These are phyloP conservation scores for Tetragonia tetragonoides DNA, from an alignment of 148 eudicot species.

Conservation along the genomic window DNA sequence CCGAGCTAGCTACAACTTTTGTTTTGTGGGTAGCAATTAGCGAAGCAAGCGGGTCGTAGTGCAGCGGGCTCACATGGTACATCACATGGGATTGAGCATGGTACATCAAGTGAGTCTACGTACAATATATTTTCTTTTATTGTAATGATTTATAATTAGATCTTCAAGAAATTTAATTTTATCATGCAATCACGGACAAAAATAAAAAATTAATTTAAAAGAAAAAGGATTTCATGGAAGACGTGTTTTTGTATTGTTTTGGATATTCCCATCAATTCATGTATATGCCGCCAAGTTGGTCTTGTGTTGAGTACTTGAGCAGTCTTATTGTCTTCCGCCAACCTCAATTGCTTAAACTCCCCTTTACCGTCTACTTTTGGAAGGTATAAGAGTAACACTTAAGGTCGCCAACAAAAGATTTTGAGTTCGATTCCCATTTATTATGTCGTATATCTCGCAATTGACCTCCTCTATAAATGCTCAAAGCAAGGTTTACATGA, in stretches of 20 bases:
- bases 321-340: too few species aligned
- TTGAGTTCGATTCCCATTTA: too few species aligned
- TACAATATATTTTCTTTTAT: neutral
- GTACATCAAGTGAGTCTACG: neutral
- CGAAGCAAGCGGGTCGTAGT: neutral
- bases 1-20: neutral
- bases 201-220: neutral
- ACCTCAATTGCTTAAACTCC: too few species aligned
- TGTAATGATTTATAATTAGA: neutral
- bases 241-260: constrained; percentile 2
- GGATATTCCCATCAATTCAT: constrained; percentile 10
- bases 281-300: constrained; percentile 8
- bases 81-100: neutral
- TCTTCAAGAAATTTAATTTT: neutral
- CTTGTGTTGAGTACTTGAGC: neutral
- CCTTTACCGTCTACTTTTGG: too few species aligned
- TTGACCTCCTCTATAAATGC: too few species aligned
- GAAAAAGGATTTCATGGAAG: neutral
- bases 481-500: too few species aligned
- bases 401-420: too few species aligned
- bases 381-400: too few species aligned
- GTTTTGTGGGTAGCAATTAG: neutral
- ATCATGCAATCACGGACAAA: neutral
- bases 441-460: too few species aligned
- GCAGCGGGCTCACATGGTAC: neutral